Evolutionary conservation across 768 basidiomycete species (phyloP), one percentile per base, ranked within the genome.

Genomic region (Leccinum uliginosum): DNA sequence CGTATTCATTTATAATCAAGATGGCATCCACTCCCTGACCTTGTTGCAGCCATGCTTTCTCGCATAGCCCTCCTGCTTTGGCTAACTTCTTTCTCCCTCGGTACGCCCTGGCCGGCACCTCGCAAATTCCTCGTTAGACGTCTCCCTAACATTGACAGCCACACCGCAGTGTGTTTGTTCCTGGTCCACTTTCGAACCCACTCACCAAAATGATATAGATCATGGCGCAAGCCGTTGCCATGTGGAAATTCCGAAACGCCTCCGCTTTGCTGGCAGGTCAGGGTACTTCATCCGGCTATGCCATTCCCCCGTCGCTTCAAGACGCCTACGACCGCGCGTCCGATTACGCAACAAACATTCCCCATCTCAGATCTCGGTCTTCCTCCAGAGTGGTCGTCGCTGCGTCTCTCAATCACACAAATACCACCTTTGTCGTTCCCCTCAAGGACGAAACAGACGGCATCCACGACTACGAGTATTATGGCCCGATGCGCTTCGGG

Each of bases 401-500:
- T 8, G 32, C 30, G n/a, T n/a, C 50, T 14, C 23, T 40, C 17
- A 15, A 15, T 5, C 34, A 19, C 5, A 27, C 45, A 23, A 50
- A 68, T 9, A 43, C 23, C 23, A 35, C 58, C 47, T 27, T 51
- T 23, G 29, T 52, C 14, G 49, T 67, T 57, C 63, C 73, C 5
- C 71, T 82, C 47, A 70, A 55, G 11, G 80, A 81, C 62, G 65
- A 75, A 55, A 68, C 76, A 2, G 66, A 70, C 21, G 73, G 71
- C 17, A 56, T 56, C 26, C 59, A 77, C 44, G 80, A 83, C 56
- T 58, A 79, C 27, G 67, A 79, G 53, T 85, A 84, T 64, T 82
- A 78, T 53, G 68, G 70, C 21, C 32, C 43, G 5, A 53, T 85
- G 48, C 34, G 60, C 6, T 74, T 89, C 51, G 88, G 87, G 10